phyloP scores from a whole-genome alignment of 2,329 filamentous ascomycete species.

The Monilinia fructigena region DNA sequence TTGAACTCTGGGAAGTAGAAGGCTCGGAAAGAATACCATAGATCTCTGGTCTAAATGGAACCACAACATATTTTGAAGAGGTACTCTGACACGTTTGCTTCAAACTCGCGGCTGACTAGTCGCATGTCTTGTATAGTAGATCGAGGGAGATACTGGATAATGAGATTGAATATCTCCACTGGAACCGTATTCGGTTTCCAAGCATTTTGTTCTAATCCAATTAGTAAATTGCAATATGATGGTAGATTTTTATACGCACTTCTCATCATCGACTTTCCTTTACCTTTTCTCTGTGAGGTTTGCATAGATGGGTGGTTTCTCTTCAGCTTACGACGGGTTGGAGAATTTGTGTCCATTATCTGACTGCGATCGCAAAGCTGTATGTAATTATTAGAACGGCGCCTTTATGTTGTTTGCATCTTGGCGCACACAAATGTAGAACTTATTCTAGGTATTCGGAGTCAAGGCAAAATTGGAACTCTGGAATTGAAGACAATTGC shows the following conservation, averaged over 20 bases:
- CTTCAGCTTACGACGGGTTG: conserved; percentile 34
- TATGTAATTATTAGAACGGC: background rate
- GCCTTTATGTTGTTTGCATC: background rate
- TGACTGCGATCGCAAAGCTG: background rate
- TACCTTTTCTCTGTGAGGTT: conserved; percentile 19
- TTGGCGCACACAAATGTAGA: background rate
- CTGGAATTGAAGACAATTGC: background rate
- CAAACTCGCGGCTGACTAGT: conserved; percentile 59
- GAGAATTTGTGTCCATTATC: conserved; percentile 23
- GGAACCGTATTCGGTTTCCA: conserved; percentile 51
- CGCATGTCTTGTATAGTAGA: conserved; percentile 60
- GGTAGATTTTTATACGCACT: background rate
- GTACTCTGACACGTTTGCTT: conserved; percentile 54
- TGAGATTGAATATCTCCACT: conserved; percentile 60
- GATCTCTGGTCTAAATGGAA: conserved; percentile 64
- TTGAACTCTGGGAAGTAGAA: conserved; percentile 26
- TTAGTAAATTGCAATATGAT: conserved; percentile 7
- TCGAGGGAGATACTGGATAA: conserved; percentile 55
- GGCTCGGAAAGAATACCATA: conserved; percentile 51
- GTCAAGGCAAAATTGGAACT: background rate
- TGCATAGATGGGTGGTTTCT: conserved; percentile 22
- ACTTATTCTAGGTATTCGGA: background rate
- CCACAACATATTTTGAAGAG: conserved; percentile 63
- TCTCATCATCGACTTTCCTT: background rate
- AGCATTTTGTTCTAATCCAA: conserved; percentile 20